Evolutionary conservation across 2,329 filamentous ascomycete species (phyloP).

Genomic region (Coleophoma cylindrospora): DNA sequence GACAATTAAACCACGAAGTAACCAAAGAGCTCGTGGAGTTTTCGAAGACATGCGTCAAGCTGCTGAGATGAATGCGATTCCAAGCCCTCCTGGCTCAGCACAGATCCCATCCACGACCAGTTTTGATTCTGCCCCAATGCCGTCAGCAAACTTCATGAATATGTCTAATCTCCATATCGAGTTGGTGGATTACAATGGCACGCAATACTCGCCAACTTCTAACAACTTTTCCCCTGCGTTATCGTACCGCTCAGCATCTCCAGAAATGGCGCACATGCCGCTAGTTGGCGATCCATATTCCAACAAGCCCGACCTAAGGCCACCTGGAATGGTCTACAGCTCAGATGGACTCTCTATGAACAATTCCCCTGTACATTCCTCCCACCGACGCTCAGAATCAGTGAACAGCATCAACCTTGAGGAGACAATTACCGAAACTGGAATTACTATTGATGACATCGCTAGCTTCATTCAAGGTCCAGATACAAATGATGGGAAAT

Average conservation of each 20-base stretch:
- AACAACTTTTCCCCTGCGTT: constrained; percentile 37
- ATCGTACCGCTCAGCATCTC: constrained; percentile 42
- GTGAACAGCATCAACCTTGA: constrained; percentile 57
- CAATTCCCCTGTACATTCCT: constrained; percentile 10
- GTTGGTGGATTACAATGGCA: constrained; percentile 18
- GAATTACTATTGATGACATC: constrained; percentile 83
- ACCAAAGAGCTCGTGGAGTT: constrained; percentile 41
- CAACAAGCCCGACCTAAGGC: constrained; percentile 35
- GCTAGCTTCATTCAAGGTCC: constrained; percentile 69
- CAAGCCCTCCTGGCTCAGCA: constrained; percentile 51
- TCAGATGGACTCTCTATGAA: constrained; percentile 10
- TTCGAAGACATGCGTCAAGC: constrained; percentile 56
- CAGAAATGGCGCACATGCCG: constrained; percentile 43
- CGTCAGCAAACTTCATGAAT: constrained; percentile 51
- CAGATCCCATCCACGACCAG: constrained; percentile 37
- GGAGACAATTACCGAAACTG: constrained; percentile 68
- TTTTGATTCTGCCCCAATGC: constrained; percentile 49
- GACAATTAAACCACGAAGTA: constrained; percentile 53
- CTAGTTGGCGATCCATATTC: constrained; percentile 39
- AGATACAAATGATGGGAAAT: constrained; percentile 69
- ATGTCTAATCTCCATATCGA: constrained; percentile 38
- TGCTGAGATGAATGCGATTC: constrained; percentile 44
- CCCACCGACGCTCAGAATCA: constrained; percentile 55
- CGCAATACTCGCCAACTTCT: constrained; percentile 20
- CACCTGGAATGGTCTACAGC: constrained; percentile 13